These are phyloP conservation scores for Boletus pseudopeckii DNA, from an alignment of 768 basidiomycete genomes.

Conservation along the genomic window DNA sequence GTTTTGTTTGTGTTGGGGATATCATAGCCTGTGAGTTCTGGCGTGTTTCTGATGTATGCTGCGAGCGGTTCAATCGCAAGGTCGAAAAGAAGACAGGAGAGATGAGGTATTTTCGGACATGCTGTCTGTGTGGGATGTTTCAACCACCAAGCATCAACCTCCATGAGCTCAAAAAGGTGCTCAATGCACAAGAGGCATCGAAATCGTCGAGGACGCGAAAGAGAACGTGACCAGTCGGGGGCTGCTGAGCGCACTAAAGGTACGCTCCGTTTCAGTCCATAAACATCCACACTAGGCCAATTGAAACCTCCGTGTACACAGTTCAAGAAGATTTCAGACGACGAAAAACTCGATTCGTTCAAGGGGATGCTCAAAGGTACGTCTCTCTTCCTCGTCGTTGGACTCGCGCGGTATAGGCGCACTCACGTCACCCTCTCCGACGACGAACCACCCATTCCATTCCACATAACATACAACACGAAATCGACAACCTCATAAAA, in stretches of 20 bases:
- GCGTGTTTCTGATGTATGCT: too few relatives aligned
- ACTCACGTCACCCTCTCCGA: too few relatives aligned
- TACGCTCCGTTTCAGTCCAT: slow-evolving; percentile 20
- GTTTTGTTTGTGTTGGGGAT: too few relatives aligned
- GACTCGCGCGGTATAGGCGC: background rate
- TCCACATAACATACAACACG: slow-evolving; percentile 80
- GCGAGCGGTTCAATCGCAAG: too few relatives aligned
- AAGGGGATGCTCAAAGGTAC: slow-evolving; percentile 87
- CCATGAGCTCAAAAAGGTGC: slow-evolving; percentile 84
- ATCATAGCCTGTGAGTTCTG: too few relatives aligned
- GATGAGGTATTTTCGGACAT: too few relatives aligned
- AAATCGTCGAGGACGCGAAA: slow-evolving; percentile 98
- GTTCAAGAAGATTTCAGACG: slow-evolving; percentile 92
- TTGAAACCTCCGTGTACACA: slow-evolving; percentile 45
- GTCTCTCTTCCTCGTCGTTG: slow-evolving; percentile 6
- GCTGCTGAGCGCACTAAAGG: slow-evolving; percentile 96
- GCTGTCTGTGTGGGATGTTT: too few relatives aligned
- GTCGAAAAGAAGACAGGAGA: too few relatives aligned
- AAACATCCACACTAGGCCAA: background rate
- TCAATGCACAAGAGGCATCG: slow-evolving; percentile 85
- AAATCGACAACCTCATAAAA: slow-evolving; percentile 93
- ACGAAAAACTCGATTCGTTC: slow-evolving; percentile 82
- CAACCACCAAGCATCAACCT: slow-evolving; percentile 71
- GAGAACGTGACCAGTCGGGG: slow-evolving; percentile 90
- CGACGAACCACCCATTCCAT: background rate